Evolutionary conservation across 257 asterid genomes (phyloP), one percentile per base, ranked within the genome.

Genomic region (Salvia miltiorrhiza): DNA sequence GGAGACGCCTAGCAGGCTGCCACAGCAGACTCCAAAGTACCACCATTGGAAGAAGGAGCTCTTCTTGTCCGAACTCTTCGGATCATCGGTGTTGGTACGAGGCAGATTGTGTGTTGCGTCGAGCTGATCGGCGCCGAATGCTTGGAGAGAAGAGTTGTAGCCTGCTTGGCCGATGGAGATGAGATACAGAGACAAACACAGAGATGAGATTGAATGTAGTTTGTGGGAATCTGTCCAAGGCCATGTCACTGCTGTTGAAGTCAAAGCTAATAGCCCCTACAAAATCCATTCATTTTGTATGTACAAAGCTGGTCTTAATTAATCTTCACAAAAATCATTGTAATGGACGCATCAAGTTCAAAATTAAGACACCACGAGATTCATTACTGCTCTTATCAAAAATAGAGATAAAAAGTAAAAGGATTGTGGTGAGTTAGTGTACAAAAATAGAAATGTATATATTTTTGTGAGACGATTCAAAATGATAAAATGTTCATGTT

Each of bases 141-240:
- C 97, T 78, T 94, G 99, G 12, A 94, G 65, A 20, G 99, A 94
- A 5, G 98, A 90, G 81, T 92, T 94, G 63, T 86, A 94, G 7
- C 88, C 96, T 0, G 89, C 95, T 69, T 86, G 98, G 4, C 97
- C 99, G 0, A 94, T 75, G 0, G 99, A 91, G 44, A 94, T 92
- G 81, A 91, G 67, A 71, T 83, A 86, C 7, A 94, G 87, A 5
- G 92, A 89, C 83, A 72, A 75, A 0, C 83, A 77, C 7, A 94
- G 74, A n/a, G 86, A 81, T 7, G 93, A 47, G 8, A 82, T 72
- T 0, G 89, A 79, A 49, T 44, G 81, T 1, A 60, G 16, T 45
- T 79, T 85, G 72, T 63, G 50, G 2, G 70, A 62, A 33, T 11
- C 9, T 7, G 73, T 57, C 89, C 87, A 85, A 2, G 88, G 87